Evolutionary conservation across 1,139 yeast genomes (phyloP), one percentile per base, ranked within the genome.

Genomic region (Nakaseomyces sp.): DNA sequence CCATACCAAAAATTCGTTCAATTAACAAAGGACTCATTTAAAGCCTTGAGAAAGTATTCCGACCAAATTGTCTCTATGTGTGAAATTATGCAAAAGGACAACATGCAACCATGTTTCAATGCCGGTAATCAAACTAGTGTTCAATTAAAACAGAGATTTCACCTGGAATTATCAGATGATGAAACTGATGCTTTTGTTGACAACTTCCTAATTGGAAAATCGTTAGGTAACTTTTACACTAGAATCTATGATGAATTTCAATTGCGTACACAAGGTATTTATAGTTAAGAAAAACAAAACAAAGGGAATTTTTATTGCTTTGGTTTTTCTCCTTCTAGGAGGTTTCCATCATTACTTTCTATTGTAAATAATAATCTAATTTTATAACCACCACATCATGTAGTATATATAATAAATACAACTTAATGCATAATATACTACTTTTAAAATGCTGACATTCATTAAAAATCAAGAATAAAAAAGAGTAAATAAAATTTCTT

Each of bases 211-310:
- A 81, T 91, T 25, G 84, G 76, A 26, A 88, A 82, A 64, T 85
- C 96, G 57, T 55, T 82, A 45, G 94, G 95, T n/a, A 85, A 91
- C 56, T 73, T 86, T 52, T 91, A 88, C 64, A 91, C 98, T 0
- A 71, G 96, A 52, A 68, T 91, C 33, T 91, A 91, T 59, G 98
- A 91, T 61, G 97, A 89, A 63, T 91, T 84, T 67, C 98, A 91
- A 66, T 68, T 91, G 63, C 67, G 88, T 42, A 88, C 97, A 0
- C 98, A 91, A 64, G 98, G 98, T 36, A 91, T 89, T 22, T 88
- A 86, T 61, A 81, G 82, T 56, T 79, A 17, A 18, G 7, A n/a
- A n/a, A 26, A 26, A n/a, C 9, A 22, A 22, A 7, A 22, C 9
- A 9, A 6, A 7, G 24, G 6, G 24, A 6, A 22, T 22, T 22